Conservation (phyloP, 2,329 filamentous ascomycete genomes). For the Fusarium odoratissimum region DNA sequence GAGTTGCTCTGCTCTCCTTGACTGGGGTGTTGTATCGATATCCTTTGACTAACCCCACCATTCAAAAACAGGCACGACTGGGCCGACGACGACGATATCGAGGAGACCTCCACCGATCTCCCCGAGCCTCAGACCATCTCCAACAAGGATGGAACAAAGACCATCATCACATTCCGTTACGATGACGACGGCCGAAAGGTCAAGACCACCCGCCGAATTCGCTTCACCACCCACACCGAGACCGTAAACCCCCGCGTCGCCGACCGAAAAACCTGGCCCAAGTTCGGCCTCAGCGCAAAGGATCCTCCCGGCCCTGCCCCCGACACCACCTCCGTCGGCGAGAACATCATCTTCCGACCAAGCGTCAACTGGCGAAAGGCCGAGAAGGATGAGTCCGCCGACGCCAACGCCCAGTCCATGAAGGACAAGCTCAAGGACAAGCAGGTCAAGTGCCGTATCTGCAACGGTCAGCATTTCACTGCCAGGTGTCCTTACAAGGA, state of each 20-base stretch:
- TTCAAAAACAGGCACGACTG: constrained; percentile 74
- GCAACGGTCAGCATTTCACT: constrained; percentile 98
- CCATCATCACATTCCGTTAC: constrained; percentile 87
- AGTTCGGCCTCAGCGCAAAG: constrained; percentile 92
- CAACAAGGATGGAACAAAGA: constrained; percentile 99
- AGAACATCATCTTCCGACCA: constrained; percentile 98
- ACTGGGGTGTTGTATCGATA: constrained; percentile 33
- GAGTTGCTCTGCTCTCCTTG: constrained; percentile 39
- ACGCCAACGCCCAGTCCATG: constrained; percentile 77
- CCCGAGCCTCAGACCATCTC: constrained; percentile 88
- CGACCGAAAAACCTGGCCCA: constrained; percentile 90
- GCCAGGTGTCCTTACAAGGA: constrained; percentile 99
- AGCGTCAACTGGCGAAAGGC: constrained; percentile 94
- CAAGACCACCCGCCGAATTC: constrained; percentile 96
- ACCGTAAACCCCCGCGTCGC: constrained; percentile 96
- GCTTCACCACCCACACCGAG: constrained; percentile 90
- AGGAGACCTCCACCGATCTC: constrained; percentile 75
- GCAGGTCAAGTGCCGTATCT: constrained; percentile 99
- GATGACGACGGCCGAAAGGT: constrained; percentile 96
- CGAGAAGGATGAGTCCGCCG: constrained; percentile 82
- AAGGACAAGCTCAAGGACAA: constrained; percentile 94
- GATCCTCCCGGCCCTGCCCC: constrained; percentile 83
- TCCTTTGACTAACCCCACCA: constrained; percentile 53
- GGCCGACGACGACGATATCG: constrained; percentile 95
- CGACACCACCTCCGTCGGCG: constrained; percentile 92